A percentile compares a stretch with the other conserved stretches of the same genome.
These are phyloP conservation scores for Fraxinus dipetala DNA, from an alignment of 305 asterid genomes.

Conservation along the genomic window DNA sequence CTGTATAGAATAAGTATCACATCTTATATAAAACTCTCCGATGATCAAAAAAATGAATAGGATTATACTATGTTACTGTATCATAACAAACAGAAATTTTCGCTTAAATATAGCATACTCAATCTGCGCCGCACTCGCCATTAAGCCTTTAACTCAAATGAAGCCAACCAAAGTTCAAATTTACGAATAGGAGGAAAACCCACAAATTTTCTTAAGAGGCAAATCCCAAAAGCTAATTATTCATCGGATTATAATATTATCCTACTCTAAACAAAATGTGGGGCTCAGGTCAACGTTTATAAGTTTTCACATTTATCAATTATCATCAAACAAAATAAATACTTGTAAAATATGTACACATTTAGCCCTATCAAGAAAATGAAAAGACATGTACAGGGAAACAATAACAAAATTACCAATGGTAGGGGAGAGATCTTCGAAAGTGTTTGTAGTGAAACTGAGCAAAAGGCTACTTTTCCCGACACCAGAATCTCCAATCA, in stretches of 20 bases:
- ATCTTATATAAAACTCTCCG: not conserved
- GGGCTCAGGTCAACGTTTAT: not conserved
- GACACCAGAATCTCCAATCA: constrained; percentile 95
- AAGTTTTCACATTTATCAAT: not conserved
- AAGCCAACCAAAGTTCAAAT: not conserved
- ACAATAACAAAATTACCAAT: constrained; percentile 48
- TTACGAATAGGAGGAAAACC: not conserved
- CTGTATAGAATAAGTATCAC: not conserved
- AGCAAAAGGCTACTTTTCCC: constrained; percentile 87
- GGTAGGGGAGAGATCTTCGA: constrained; percentile 92
- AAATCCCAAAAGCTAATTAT: not conserved
- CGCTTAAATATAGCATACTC: not conserved
- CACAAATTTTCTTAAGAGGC: not conserved
- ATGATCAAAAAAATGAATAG: not conserved
- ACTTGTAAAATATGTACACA: not conserved
- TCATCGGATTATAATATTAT: not conserved
- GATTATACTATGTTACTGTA: not conserved
- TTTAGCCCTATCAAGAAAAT: not conserved
- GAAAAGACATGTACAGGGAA: not conserved
- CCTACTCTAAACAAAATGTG: not conserved
- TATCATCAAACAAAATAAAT: not conserved
- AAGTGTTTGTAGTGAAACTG: constrained; percentile 78
- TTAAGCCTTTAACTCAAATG: not conserved
- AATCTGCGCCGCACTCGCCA: not conserved
- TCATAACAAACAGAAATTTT: not conserved